Base-by-base conservation (phyloP, 768 basidiomycete genomes). In the Kondoa malvinella region DNA sequence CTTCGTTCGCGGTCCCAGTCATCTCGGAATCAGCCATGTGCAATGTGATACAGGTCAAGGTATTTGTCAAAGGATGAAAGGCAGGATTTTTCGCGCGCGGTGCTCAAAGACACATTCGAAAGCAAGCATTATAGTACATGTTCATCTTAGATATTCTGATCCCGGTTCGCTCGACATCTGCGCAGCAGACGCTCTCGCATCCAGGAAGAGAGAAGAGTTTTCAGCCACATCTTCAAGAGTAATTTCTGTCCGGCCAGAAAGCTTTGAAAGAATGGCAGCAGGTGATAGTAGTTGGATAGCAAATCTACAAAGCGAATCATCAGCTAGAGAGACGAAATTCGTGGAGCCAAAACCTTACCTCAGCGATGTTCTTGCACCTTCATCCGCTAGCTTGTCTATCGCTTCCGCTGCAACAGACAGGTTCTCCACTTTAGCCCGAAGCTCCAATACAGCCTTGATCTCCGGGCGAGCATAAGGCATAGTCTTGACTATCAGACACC, bases 401-500 rank as follows among this genome's bases (percentile, higher is more conserved):
- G 95, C 90, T 17, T 85, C 86, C 2, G 81, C 71, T 25, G 85
- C 84, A 1, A 92, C 80, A 71, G 84, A 84, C 31, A 96, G 80
- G 1, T 89, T 89, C 75, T 97, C 95, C 0, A 89, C 83, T 69
- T 84, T 86, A 4, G 89, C 88, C 64, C 95, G 84, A 66, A 92
- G 80, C 72, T 88, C 86, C 0, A 96, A 82, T 27, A 96, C 92
- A 76, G 85, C 86, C 34, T 84, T 84, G 59, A 96, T 86, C 75
- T 96, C 87, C 14, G 88, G 88, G 56, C 84, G 82, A 4, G 82
- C 83, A 76, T 96, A 92, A 15, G 82, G 81, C 68, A 88, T 84
- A 1, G 94, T 97, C 74, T 90, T 88, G 25, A 97, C 94, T 68
- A 97, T 97, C 81, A 99, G 86, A 77, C 79, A 91, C 85, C 94